Base-by-base conservation (phyloP, 306 rosid genomes). In the Heteromeles arbutifolia region DNA sequence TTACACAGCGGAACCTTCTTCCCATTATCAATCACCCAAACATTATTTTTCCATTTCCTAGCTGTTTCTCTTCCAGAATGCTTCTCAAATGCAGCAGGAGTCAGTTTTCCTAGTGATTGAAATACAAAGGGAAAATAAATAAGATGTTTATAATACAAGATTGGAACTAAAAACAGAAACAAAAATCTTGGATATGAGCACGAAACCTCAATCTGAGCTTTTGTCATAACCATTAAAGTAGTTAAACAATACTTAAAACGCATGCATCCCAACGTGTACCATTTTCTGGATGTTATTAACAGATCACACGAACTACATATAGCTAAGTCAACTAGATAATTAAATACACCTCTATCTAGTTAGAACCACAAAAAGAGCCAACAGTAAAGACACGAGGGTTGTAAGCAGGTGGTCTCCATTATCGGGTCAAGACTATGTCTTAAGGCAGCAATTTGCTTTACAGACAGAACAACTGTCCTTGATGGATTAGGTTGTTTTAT, bases 1-100 rank as follows among this genome's bases (percentile, higher is more conserved):
- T 94, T 94, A 74, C 52, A 90, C 57, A 94, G 77, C 11, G 98
- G 89, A 75, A 91, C 94, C 93, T 94, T 94, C 83, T 94, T 97
- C 24, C 97, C 97, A 34, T 94, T 79, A 70, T 85, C 90, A 73
- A 94, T 94, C 28, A 94, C 95, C 98, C 98, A 94, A 12, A 91
- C 77, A 80, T 94, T 94, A 67, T 94, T 94, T 88, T 94, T 94
- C 98, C 98, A 94, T 89, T 94, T 94, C 86, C 97, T 86, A 29
- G 97, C 94, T 3, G 97, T 87, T 82, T 94, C 98, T 83, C 97
- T 87, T 82, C 98, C 98, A 64, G 98, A 94, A 84, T 94, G 98
- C 77, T 94, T 94, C 84, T 94, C 98, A 88, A 94, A 94, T 78
- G 97, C 91, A 70, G 98, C 86, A 39, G 98, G 98, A 77, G 88